These are phyloP conservation scores for Xanthoceras sorbifolium DNA, from an alignment of 345 rosid species.

Conservation along the genomic window DNA sequence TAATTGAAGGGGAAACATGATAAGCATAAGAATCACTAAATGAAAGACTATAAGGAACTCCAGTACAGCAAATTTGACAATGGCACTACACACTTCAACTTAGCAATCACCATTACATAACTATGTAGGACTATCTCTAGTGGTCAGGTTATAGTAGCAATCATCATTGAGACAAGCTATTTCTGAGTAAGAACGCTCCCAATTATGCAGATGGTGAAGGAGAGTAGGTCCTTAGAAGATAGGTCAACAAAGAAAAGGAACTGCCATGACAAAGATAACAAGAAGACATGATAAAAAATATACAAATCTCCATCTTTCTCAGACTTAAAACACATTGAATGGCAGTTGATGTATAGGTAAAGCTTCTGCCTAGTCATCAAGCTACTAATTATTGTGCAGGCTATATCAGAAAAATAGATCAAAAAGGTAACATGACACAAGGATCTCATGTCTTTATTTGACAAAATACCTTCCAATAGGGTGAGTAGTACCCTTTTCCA, in stretches of 20 bases:
- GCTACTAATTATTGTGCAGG: background rate
- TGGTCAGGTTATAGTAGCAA: background rate
- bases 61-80: background rate
- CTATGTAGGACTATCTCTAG: background rate
- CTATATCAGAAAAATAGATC: background rate
- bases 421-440: background rate
- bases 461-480: slow-evolving; percentile 90
- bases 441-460: background rate
- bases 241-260: background rate
- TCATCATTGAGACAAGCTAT: background rate
- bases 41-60: slow-evolving; percentile 2
- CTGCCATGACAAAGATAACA: background rate
- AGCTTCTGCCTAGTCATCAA: background rate
- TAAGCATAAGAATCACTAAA: background rate
- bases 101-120: background rate
- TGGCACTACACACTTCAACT: background rate
- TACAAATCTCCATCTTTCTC: background rate
- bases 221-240: background rate
- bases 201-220: background rate
- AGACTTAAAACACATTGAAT: background rate
- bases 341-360: slow-evolving; percentile 1
- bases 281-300: background rate
- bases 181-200: background rate
- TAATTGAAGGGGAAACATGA: background rate
- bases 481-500: slow-evolving; percentile 99